These are phyloP conservation scores for Tuber borchii DNA, from an alignment of 495 filamentous ascomycete species.

Conservation along the genomic window DNA sequence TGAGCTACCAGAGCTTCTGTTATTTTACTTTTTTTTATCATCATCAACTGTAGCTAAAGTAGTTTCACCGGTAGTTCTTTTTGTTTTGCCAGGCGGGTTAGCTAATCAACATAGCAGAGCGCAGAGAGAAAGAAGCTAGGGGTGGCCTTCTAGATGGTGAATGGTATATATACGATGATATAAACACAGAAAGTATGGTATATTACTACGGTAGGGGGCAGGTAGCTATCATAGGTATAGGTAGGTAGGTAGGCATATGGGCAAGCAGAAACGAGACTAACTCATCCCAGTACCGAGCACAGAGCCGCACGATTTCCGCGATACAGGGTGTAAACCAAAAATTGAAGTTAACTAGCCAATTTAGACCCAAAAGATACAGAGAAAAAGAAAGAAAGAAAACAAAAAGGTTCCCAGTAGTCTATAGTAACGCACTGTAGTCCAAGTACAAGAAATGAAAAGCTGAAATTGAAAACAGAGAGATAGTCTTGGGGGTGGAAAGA, in stretches of 20 bases:
- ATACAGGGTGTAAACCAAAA: neutral
- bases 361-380: neutral
- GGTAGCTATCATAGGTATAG: too few relatives aligned
- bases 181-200: too few relatives aligned
- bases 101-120: too few relatives aligned
- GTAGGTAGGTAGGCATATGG: neutral
- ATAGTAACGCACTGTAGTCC: neutral
- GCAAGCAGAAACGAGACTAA: neutral
- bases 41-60: neutral
- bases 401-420: neutral
- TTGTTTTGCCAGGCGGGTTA: too few relatives aligned
- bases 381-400: neutral
- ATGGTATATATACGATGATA: too few relatives aligned
- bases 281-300: neutral
- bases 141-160: too few relatives aligned
- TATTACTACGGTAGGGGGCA: too few relatives aligned
- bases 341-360: neutral
- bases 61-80: too few relatives aligned
- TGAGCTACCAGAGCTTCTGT: conserved; percentile 34
- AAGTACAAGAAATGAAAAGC: neutral
- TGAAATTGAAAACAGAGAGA: neutral
- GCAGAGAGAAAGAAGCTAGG: too few relatives aligned
- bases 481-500: neutral
- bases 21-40: neutral
- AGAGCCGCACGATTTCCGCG: neutral